Conservation (phyloP, 495 filamentous ascomycete species). For the Xylaria venustula region DNA sequence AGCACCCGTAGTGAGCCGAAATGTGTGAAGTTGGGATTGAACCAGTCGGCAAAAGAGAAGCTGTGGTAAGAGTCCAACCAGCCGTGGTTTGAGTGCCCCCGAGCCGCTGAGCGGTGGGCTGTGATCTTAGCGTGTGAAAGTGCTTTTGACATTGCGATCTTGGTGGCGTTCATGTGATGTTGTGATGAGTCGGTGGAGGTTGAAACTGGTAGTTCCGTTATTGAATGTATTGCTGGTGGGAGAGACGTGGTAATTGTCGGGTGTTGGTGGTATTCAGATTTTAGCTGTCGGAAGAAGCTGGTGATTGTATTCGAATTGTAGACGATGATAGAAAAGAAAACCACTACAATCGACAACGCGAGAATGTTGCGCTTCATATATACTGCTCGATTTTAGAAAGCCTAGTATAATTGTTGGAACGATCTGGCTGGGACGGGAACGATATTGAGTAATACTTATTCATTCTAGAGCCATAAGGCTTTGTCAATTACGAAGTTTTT, state of each 20-base stretch:
- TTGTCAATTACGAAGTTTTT: background rate
- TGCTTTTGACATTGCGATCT: slow-evolving; percentile 51
- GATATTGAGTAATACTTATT: slow-evolving; percentile 21
- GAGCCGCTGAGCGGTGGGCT: slow-evolving; percentile 56
- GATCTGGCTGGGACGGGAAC: background rate
- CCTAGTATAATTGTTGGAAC: background rate
- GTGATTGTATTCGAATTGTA: slow-evolving; percentile 22
- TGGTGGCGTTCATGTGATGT: slow-evolving; percentile 27
- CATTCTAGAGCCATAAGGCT: slow-evolving; percentile 5
- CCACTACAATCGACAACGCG: slow-evolving; percentile 14
- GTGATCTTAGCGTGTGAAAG: slow-evolving; percentile 63
- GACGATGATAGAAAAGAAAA: slow-evolving; percentile 18
- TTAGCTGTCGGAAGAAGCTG: slow-evolving; percentile 6
- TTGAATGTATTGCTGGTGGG: background rate
- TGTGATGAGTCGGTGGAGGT: background rate
- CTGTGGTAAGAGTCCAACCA: slow-evolving; percentile 86
- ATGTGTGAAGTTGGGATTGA: slow-evolving; percentile 59
- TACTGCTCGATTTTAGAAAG: background rate
- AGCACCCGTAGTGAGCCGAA: slow-evolving; percentile 75
- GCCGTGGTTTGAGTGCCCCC: slow-evolving; percentile 74
- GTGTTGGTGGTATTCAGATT: background rate
- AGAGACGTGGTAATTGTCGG: slow-evolving; percentile 12
- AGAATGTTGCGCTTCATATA: slow-evolving; percentile 23
- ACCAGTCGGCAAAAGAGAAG: slow-evolving; percentile 76
- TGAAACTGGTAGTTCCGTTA: background rate